Evolutionary conservation across 1,139 yeast species (phyloP).

Genomic region (Sugiyamaella grinbergsii): DNA sequence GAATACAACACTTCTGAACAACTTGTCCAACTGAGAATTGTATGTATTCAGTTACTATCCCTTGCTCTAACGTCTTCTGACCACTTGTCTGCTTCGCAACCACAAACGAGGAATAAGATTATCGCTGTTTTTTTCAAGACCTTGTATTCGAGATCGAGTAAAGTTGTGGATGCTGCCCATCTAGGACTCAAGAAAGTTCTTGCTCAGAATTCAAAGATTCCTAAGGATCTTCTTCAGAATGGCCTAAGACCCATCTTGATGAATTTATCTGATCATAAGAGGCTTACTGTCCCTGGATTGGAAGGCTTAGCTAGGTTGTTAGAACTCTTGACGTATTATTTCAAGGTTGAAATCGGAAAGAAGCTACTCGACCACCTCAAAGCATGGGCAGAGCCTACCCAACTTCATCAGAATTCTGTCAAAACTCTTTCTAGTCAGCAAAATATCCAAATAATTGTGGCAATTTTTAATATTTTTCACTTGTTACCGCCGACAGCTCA

Average conservation of each 20-base stretch:
- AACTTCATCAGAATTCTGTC: conserved; percentile 68
- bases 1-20: conserved; percentile 90
- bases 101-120: conserved; percentile 80
- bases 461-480: conserved; percentile 89
- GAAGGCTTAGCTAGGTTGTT: conserved; percentile 88
- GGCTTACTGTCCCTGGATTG: conserved; percentile 82
- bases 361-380: conserved; percentile 88
- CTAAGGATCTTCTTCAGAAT: conserved; percentile 88
- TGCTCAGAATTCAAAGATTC: conserved; percentile 83
- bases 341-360: conserved; percentile 94
- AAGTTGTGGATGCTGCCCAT: conserved; percentile 92
- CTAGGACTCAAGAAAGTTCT: conserved; percentile 81
- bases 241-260: conserved; percentile 94
- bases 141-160: conserved; percentile 78
- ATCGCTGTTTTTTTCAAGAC: conserved; percentile 95
- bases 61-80: conserved; percentile 65
- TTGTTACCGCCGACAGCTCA: conserved; percentile 89
- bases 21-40: conserved; percentile 80
- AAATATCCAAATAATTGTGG: conserved; percentile 82
- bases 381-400: conserved; percentile 93
- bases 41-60: conserved; percentile 81
- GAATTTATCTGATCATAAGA: conserved; percentile 91
- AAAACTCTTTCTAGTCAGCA: conserved; percentile 78
- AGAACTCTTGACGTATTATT: conserved; percentile 85
- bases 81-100: conserved; percentile 62